Base-by-base conservation (phyloP, 495 filamentous ascomycete species). In the Penicillium bialowiezense region DNA sequence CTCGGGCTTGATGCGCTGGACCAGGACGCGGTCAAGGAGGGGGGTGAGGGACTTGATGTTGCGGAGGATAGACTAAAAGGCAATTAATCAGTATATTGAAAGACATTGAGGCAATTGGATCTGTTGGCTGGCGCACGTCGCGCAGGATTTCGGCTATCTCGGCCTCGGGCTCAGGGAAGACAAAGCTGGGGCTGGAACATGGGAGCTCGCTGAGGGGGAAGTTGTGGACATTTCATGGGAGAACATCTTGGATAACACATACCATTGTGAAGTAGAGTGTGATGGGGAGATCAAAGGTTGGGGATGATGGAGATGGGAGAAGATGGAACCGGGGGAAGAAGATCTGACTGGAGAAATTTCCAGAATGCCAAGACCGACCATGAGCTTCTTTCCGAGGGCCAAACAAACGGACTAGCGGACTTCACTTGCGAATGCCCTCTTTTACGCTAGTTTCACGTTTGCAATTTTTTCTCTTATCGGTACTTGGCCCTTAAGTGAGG, bases 1-100 rank as follows among this genome's bases (percentile, higher is more conserved):
- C 72, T 97, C 95, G 63, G 92, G 87, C 76, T 97, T 97, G 78
- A 97, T 77, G 71, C 93, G 89, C 84, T 99, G 93, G 58, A 99
- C 89, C 50, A 99, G 84, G 58, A 99, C 89, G 67, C 93, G 93
- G 85, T 99, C 93, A 71, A 99, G 84, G 60, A 99, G 92, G 48
- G 93, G 93, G 34, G 86, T 87, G 63, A 99, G 90, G 68, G 85
- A 86, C 77, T 90, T 95, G 84, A 99, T 90, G 64, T 87, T 93
- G 70, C 90, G 91, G 79, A 99, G 81, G 65, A 90, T 81, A 67
- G 70, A 74, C 70, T 74, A 55, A 19, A 48, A 2, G 10, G n/a
- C 1, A 13, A 12, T 29, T 7, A 21, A 34, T 59, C 24, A 57
- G 47, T 35, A 28, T 26, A 1, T 14, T 26, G 3, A 14, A 28